Base-by-base conservation (phyloP, 2,329 filamentous ascomycete genomes). In the Exserohilum rostratum region DNA sequence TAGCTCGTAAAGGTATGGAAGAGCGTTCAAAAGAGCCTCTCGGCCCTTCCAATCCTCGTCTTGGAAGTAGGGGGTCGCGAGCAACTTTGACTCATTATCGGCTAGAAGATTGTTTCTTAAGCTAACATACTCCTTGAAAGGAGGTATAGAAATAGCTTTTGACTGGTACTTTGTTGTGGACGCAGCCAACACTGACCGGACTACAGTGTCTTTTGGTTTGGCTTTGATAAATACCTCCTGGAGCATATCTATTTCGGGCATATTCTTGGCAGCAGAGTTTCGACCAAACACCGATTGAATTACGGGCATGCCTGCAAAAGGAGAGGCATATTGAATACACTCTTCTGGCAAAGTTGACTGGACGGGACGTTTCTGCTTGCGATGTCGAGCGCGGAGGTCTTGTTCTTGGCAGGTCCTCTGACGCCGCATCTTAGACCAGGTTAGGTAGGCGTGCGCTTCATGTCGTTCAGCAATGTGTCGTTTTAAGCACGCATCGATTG, bases 51-150 rank as follows among this genome's bases (percentile, higher is more conserved):
- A 51, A 12, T 65, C 53, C 18, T 64, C 64, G n/a, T 78, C 68
- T 6, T 65, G 38, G 18, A 72, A 65, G 42, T 66, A 70, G 1
- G 71, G 70, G 65, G 72, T 76, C 18, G 72, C 70, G n/a, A 76
- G 68, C n/a, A 80, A 50, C 20, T 69, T 76, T 1, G 63, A 72
- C 29, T 74, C 68, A 46, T 80, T 80, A 12, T 73, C 69, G 3
- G 74, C 70, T 0, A 80, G 71, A 3, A 80, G 63, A 50, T 76
- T 80, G 34, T 72, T 60, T 44, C 70, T 73, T 38, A 80, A 64
- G 34, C 66, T 72, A n/a, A 77, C 73, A 54, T 77, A 79, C 52
- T 78, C 75, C 2, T 69, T 72, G 59, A 77, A 80, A 9, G 53
- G 55, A 2, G 78, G 78, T 18, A 78, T 56, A 1, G 48, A 27